Percentiles rank a stretch among this genome's conserved stretches.
These are phyloP conservation scores for Aspergillus bombycis DNA, from an alignment of 2,329 filamentous ascomycete species.

Conservation along the genomic window DNA sequence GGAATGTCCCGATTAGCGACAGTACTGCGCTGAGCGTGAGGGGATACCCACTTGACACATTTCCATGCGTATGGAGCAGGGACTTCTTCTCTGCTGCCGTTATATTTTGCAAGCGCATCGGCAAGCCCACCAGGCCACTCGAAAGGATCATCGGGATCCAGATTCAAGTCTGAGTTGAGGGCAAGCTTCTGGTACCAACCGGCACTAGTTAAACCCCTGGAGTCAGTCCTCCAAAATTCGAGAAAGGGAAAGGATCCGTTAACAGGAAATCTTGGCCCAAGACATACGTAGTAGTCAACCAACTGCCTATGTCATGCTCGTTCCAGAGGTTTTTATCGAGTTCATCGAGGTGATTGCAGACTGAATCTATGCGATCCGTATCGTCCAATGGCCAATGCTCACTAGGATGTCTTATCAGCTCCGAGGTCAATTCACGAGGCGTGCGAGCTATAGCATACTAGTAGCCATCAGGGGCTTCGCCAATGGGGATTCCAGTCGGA, in stretches of 20 bases:
- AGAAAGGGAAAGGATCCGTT: not conserved
- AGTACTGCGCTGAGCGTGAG: no score
- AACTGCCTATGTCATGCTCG: not conserved
- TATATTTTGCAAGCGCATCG: not conserved
- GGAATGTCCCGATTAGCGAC: not conserved
- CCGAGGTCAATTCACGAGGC: not conserved
- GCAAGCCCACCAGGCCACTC: not conserved
- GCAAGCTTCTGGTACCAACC: conserved; percentile 1
- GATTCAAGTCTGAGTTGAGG: not conserved
- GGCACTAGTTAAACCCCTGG: not conserved
- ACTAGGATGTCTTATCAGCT: not conserved
- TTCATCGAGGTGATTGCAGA: not conserved
- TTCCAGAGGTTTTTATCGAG: not conserved
- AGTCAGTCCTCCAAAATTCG: not conserved
- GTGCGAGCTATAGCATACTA: not conserved
- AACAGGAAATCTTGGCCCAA: no score
- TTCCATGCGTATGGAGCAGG: not conserved
- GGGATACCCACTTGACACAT: not conserved
- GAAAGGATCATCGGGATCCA: not conserved
- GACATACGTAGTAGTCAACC: not conserved
- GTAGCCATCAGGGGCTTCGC: not conserved
- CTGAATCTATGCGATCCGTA: not conserved
- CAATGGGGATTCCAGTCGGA: not conserved
- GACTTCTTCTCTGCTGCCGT: not conserved
- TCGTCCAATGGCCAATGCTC: not conserved